Base-by-base conservation (phyloP, 179 eudicot species). In the Silene vulgaris region DNA sequence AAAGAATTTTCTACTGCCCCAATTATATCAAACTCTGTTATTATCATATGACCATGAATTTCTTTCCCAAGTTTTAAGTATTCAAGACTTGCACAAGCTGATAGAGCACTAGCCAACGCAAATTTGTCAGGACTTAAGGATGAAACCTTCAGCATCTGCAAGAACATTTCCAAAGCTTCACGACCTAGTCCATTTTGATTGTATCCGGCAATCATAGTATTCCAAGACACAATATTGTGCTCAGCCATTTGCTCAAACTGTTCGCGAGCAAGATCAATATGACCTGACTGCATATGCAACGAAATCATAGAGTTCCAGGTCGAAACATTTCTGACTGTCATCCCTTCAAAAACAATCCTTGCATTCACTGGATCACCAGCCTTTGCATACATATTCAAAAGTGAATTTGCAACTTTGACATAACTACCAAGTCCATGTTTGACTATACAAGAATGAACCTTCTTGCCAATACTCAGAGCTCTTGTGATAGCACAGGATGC, bases 1-100 rank as follows among this genome's bases (percentile, higher is more conserved):
- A 88, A 81, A 81, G 88, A 84, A 77, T 86, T 88, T 71, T 76
- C 86, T 30, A 88, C 91, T 5, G 85, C 84, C 64, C 85, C 91
- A 69, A 23, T 78, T 40, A 65, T 13, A 77, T 73, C 72, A 69
- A 86, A 84, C 52, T 75, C 80, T 5, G 75, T 76, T 80, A 78
- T 86, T 59, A 83, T 56, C 72, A 88, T 80, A 70, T 84, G 72
- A 62, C 77, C 71, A 71, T 85, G 88, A 52, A 83, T 75, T 76
- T 83, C 82, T 72, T 85, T 76, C 26, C 88, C 88, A 19, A 77
- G 66, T 74, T 72, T 79, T 79, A 83, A 45, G 71, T 76, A 65
- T 63, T 71, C 77, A 52, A 81, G 59, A 69, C 73, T 74, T 69
- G 82, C 86, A 74, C 86, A 85, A 50, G 86, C 84, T 35, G 91